A percentile compares a stretch with the other conserved stretches of the same genome.
phyloP scores from a whole-genome alignment of 2,329 filamentous ascomycete genomes.

The Trichophyton rubrum region DNA sequence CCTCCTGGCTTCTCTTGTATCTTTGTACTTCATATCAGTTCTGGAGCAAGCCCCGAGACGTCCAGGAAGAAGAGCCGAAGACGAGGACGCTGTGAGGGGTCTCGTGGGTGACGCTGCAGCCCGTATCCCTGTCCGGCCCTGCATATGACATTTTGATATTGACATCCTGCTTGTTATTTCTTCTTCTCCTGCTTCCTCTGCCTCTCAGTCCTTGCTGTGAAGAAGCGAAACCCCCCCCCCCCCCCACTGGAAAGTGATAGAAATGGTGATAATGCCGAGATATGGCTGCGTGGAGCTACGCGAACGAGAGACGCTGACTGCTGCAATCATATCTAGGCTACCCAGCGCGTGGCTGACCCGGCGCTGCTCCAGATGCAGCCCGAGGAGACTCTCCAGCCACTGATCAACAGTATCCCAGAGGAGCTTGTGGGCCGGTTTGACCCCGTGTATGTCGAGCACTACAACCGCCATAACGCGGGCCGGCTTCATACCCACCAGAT shows the following conservation, averaged over 20 bases:
- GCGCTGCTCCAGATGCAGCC: slow-evolving; percentile 20
- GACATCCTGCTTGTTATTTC: no score
- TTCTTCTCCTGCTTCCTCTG: no score
- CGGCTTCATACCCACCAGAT: slow-evolving; percentile 33
- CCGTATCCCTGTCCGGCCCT: neutral
- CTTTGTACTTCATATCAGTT: neutral
- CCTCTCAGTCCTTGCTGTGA: no score
- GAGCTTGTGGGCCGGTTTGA: slow-evolving; percentile 29
- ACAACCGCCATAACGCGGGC: slow-evolving; percentile 32
- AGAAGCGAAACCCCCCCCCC: no score
- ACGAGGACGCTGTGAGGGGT: neutral
- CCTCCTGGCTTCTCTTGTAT: neutral
- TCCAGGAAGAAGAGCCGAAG: neutral
- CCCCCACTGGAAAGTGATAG: no score
- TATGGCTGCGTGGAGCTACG: neutral
- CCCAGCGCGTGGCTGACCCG: slow-evolving; percentile 10
- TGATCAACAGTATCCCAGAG: slow-evolving; percentile 31
- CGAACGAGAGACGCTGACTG: neutral
- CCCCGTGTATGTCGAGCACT: slow-evolving; percentile 30
- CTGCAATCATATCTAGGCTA: neutral
- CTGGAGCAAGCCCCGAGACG: neutral
- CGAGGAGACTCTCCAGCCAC: slow-evolving; percentile 22
- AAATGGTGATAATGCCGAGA: neutral
- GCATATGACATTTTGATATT: no score
- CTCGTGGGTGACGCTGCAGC: neutral